Base-by-base conservation (phyloP, 345 rosid genomes). In the Lumnitzera racemosa region DNA sequence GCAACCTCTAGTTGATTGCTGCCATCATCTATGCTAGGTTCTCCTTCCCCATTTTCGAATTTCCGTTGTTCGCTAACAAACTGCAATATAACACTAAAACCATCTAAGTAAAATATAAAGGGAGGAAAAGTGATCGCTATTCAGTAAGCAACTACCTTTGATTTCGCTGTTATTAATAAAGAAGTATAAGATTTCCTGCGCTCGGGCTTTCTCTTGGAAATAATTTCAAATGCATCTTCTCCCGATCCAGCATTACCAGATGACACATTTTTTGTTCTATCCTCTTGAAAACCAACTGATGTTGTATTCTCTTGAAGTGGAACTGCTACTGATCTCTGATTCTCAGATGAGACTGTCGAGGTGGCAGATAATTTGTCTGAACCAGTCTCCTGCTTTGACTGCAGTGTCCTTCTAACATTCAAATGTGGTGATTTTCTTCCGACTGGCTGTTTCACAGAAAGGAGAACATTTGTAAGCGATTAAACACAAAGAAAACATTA, bases 101-200 rank as follows among this genome's bases (percentile, higher is more conserved):
- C 62, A 72, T 55, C 54, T 50, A 74, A 66, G 43, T 36, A 9
- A 36, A 36, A 7, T 36, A 9, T 36, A 9, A 36, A 36, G 43
- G 1, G 10, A 36, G 9, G 43, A 6, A 46, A 11, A 5, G 3
- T 12, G 27, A 49, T 16, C 15, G 25, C 4, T 12, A 13, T 15
- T 31, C 24, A 14, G 11, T 20, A 72, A 63, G 48, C 36, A 46
- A 55, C 56, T 65, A 94, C 95, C 96, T 87, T 88, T 60, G 95
- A 84, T 72, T 84, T 69, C 59, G 82, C 63, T 85, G 43, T 36
- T 36, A 94, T 83, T 59, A 94, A 70, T 61, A 74, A 73, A 63
- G 87, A 85, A 47, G 99, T 94, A 64, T 83, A 94, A 59, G 99
- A 90, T 82, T 82, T 83, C 76, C 98, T 80, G 61, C 97, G 91